phyloP scores from a whole-genome alignment of 805 yeast species.

The Starmerella apicola region DNA sequence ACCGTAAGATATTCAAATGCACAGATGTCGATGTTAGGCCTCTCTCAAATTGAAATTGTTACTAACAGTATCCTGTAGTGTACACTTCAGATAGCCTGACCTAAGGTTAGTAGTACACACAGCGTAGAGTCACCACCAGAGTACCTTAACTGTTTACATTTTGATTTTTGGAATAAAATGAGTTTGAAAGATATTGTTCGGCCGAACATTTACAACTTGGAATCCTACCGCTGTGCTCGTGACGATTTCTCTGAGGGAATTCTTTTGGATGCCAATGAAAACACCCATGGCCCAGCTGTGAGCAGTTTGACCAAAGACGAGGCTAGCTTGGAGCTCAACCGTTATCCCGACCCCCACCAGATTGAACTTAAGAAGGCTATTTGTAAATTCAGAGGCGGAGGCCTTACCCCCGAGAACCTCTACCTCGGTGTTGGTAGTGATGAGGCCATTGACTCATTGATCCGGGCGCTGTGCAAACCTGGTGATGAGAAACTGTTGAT shows the following conservation, averaged over 20 bases:
- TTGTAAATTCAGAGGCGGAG: conserved; percentile 54
- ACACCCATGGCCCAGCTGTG: conserved; percentile 81
- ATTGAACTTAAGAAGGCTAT: conserved; percentile 57
- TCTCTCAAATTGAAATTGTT: too few relatives aligned
- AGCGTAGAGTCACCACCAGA: neutral
- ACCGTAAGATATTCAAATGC: too few relatives aligned
- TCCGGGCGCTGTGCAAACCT: conserved; percentile 75
- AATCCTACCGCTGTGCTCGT: conserved; percentile 93
- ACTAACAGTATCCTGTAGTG: too few relatives aligned
- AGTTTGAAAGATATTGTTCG: conserved; percentile 45
- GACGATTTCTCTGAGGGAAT: conserved; percentile 88
- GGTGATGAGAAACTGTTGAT: conserved; percentile 68
- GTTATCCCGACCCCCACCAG: conserved; percentile 98
- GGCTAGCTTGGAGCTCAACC: conserved; percentile 46
- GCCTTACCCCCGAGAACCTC: conserved; percentile 50
- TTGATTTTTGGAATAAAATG: too few relatives aligned
- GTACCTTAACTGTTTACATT: neutral
- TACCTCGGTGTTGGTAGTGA: conserved; percentile 97
- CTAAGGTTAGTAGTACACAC: too few relatives aligned
- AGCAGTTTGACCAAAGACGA: conserved; percentile 35
- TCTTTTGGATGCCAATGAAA: conserved; percentile 89
- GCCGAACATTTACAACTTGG: conserved; percentile 70
- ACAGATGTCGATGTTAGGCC: too few relatives aligned
- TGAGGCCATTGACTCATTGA: conserved; percentile 80
- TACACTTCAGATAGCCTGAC: too few relatives aligned